Base-by-base conservation (phyloP, 169 alveolate species). In the Neospora caninum region DNA sequence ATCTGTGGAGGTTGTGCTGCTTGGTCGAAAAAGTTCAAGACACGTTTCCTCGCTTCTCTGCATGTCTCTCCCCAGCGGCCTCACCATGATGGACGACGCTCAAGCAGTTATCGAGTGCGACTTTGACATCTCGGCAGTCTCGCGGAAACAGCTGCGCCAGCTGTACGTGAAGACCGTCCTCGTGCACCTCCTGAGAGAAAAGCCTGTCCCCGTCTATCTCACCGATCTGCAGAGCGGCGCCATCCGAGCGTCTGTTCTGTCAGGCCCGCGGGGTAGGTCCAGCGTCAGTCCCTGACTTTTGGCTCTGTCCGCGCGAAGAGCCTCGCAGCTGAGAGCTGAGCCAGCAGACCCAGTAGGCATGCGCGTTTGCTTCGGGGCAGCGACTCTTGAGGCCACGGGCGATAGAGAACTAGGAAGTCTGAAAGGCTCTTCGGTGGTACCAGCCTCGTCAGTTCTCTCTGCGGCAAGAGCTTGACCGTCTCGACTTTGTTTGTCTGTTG, bases 41-140 rank as follows among this genome's bases (percentile, higher is more conserved):
- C n/a, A n/a, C n/a, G 4, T 4, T 7, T 49, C 58, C 13, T 4
- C 58, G 58, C 13, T 49, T 49, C 58, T 7, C 13, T 4, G 58
- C 27, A 4, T n/a, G 18, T 39, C 58, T 25, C 78, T 2, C 88
- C 31, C 38, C 93, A 89, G 93, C 39, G 93, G 93, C 41, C 49
- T 89, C 45, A 89, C 93, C 58, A 89, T 89, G 93, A 16, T 89
- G 36, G 93, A 89, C 31, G 93, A 89, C n/a, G 93, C 88, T 7
- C 84, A 49, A 7, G 87, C 80, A 4, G 70, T 89, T 6, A 70
- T 89, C 25, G 88, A 89, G 36, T 67, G 80, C 69, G 70, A 41
- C 45, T 7, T 64, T n/a, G 86, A 78, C 45, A 42, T 29, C 29
- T 42, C 93, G 34, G 49, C 80, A 9, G 80, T 89, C 45, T 69